phyloP scores from a whole-genome alignment of 345 rosid species.

The Cochlearia excelsa region DNA sequence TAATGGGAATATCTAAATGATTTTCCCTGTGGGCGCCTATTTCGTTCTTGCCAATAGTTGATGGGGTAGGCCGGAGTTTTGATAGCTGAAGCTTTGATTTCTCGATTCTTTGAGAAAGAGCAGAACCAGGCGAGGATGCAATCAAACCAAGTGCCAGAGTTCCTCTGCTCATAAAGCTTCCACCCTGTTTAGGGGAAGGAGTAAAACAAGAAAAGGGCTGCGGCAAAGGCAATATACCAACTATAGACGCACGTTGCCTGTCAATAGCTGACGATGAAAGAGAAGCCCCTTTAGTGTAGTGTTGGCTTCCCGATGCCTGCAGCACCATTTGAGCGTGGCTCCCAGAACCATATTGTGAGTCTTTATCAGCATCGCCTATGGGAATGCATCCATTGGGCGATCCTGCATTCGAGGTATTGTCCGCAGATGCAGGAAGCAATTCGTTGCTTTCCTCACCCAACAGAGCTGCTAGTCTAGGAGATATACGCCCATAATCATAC shows the following conservation, averaged over 20 bases:
- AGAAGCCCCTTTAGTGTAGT: constrained; percentile 37
- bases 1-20: constrained; percentile 31
- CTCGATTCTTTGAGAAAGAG: constrained; percentile 49
- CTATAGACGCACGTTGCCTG: constrained; percentile 32
- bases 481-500: constrained; percentile 65
- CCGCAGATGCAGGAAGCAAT: constrained; percentile 33
- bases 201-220: constrained; percentile 40
- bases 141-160: constrained; percentile 40
- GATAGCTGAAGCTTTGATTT: constrained; percentile 46
- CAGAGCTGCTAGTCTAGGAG: constrained; percentile 72
- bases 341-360: constrained; percentile 34
- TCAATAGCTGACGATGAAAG: constrained; percentile 39
- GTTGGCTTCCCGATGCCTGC: constrained; percentile 39
- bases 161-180: constrained; percentile 44
- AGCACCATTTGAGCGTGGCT: constrained; percentile 28
- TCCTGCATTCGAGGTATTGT: constrained; percentile 27
- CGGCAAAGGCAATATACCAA: constrained; percentile 36
- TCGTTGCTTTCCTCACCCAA: constrained; percentile 53
- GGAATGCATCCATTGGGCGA: constrained; percentile 28
- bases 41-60: constrained; percentile 34
- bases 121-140: constrained; percentile 44
- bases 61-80: constrained; percentile 41
- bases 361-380: constrained; percentile 19
- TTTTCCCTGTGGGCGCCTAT: constrained; percentile 13
- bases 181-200: constrained; percentile 56